Conservation (phyloP, 768 basidiomycete species). For the Boletus coccyginus region DNA sequence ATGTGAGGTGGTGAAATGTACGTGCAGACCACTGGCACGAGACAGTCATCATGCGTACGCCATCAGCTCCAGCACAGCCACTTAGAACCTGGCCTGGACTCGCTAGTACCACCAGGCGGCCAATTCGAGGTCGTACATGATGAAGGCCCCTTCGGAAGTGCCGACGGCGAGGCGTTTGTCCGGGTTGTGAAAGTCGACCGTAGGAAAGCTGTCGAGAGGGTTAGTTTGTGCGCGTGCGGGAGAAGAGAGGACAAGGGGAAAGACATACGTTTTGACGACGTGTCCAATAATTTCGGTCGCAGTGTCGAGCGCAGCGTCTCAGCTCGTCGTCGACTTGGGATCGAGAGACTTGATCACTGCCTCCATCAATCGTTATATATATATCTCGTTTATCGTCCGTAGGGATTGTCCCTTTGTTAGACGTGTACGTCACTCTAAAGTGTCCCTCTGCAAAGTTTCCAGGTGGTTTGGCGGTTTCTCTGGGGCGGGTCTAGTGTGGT, state of each 20-base stretch:
- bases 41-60: no score
- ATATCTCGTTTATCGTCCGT: no score
- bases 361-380: slow-evolving; percentile 86
- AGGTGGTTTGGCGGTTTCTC: no score
- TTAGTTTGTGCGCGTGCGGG: neutral
- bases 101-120: slow-evolving; percentile 70
- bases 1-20: no score
- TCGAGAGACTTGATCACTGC: slow-evolving; percentile 96
- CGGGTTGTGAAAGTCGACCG: slow-evolving; percentile 85
- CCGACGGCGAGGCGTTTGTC: slow-evolving; percentile 91
- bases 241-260: neutral
- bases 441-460: no score
- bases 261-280: slow-evolving; percentile 84
- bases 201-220: slow-evolving; percentile 63
- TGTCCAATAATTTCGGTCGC: slow-evolving; percentile 94
- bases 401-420: no score
- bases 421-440: no score
- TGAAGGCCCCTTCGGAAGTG: slow-evolving; percentile 88
- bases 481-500: no score
- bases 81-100: neutral
- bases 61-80: no score
- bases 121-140: slow-evolving; percentile 96
- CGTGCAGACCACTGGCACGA: no score
- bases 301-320: slow-evolving; percentile 84
- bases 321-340: slow-evolving; percentile 72